Evolutionary conservation across 441 rosid species (phyloP).

Genomic region (Dalechampia spathulata): DNA sequence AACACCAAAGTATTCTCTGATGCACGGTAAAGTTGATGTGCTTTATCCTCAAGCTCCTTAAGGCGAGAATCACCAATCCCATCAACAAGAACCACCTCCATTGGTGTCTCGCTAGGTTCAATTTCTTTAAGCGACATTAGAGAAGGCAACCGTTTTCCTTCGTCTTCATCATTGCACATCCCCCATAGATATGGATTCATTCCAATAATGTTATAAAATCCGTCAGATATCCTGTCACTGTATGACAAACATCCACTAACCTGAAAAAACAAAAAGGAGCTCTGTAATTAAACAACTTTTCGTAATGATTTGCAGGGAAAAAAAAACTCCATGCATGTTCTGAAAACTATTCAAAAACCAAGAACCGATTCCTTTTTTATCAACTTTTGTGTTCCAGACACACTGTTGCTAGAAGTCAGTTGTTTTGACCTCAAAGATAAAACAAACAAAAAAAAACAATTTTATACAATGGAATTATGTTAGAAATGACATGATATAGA

Average conservation of each 20-base stretch:
- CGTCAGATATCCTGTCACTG: conserved; percentile 76
- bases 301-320: too few species aligned
- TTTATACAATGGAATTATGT: too few species aligned
- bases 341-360: too few species aligned
- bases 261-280: conserved; percentile 27
- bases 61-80: conserved; percentile 63
- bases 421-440: too few species aligned
- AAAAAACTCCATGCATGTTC: too few species aligned
- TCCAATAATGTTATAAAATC: conserved; percentile 87
- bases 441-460: too few species aligned
- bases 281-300: neutral
- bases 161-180: conserved; percentile 74
- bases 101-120: conserved; percentile 62
- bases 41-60: conserved; percentile 79
- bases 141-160: conserved; percentile 62
- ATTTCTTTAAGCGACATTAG: conserved; percentile 61
- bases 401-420: too few species aligned
- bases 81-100: conserved; percentile 91
- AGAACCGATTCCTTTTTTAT: too few species aligned
- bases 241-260: conserved; percentile 89
- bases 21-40: conserved; percentile 65
- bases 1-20: conserved; percentile 60
- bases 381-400: too few species aligned
- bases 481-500: too few species aligned
- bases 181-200: conserved; percentile 91